Evolutionary conservation across 495 filamentous ascomycete species (phyloP), one percentile per base, ranked within the genome.

Genomic region (Penicillium canariense): DNA sequence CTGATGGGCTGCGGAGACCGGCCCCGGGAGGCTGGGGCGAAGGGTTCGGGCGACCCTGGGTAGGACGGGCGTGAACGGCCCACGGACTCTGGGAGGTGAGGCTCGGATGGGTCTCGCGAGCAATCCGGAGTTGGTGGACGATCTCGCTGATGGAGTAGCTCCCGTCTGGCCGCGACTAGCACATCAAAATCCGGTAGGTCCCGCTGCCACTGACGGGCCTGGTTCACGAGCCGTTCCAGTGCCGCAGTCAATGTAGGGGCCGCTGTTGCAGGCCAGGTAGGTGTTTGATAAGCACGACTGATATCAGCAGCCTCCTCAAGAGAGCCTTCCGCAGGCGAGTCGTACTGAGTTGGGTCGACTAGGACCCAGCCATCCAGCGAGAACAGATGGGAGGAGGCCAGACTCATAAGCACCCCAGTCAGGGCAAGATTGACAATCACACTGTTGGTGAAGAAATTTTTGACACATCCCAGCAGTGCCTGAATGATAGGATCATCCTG

Each of bases 281-380:
- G 76, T 36, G 66, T 57, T 39, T 65, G 48, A 46, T 74, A 72
- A 11, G 74, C 70, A 4, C 55, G 53, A 5, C 55, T 59, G 22
- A 75, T 58, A 23, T 57, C 44, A 2, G 68, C 62, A 22, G 73
- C 32, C 25, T 61, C 58, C 22, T 68, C 52, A 14, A 26, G 6
- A 1, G 38, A 12, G 31, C 43, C n/a, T n/a, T 36, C 36, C 49
- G 46, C 5, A 3, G 58, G 23, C 23, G 62, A 48, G 0, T 69
- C 50, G 47, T 76, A 78, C n/a, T 69, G 70, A 5, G 61, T 52
- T 0, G 90, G 87, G 55, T 89, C 83, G 15, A 90, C 84, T 10
- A 92, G 72, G n/a, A 97, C 79, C 94, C 95, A 97, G 12, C 86
- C 85, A 63, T 97, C 91, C 1, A 97, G 77, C 5, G 84, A 81